These are phyloP conservation scores for Lachancea thermotolerans DNA, from an alignment of 805 yeast genomes.

Conservation along the genomic window DNA sequence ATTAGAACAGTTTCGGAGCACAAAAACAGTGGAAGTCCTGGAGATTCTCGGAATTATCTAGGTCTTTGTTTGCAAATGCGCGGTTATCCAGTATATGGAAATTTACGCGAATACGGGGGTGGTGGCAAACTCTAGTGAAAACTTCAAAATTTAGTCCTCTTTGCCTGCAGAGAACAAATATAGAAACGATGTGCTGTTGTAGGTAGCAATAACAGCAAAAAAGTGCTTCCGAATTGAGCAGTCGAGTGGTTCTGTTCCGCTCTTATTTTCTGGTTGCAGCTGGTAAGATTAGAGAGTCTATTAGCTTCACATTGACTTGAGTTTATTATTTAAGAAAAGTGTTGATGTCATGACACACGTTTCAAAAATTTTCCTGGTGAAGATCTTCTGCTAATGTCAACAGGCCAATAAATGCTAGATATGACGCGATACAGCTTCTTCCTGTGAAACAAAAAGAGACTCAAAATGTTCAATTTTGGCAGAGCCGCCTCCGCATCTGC, in stretches of 20 bases:
- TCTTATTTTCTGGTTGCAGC: not conserved
- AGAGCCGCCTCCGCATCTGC: conserved; percentile 5
- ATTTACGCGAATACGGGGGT: no score
- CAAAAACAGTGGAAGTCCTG: no score
- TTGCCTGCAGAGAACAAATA: conserved; percentile 6
- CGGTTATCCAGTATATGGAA: no score
- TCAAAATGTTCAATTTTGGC: conserved; percentile 8
- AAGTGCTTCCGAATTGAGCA: no score
- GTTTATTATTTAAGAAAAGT: not conserved
- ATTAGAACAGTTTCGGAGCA: no score
- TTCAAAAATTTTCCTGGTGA: conserved; percentile 1
- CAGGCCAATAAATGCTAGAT: not conserved
- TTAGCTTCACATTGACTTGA: no score
- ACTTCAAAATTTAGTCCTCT: not conserved
- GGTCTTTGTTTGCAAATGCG: no score
- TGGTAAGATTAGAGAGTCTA: not conserved
- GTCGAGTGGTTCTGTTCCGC: not conserved
- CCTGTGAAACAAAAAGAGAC: not conserved
- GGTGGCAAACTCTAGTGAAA: not conserved
- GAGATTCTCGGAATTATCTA: no score
- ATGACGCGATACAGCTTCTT: no score
- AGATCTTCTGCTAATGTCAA: not conserved
- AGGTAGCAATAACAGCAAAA: not conserved
- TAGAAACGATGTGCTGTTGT: not conserved
- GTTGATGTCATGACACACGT: conserved; percentile 1